Evolutionary conservation across 2,329 filamentous ascomycete species (phyloP), one percentile per base, ranked within the genome.

Genomic region (Clarireedia homoeocarpa): DNA sequence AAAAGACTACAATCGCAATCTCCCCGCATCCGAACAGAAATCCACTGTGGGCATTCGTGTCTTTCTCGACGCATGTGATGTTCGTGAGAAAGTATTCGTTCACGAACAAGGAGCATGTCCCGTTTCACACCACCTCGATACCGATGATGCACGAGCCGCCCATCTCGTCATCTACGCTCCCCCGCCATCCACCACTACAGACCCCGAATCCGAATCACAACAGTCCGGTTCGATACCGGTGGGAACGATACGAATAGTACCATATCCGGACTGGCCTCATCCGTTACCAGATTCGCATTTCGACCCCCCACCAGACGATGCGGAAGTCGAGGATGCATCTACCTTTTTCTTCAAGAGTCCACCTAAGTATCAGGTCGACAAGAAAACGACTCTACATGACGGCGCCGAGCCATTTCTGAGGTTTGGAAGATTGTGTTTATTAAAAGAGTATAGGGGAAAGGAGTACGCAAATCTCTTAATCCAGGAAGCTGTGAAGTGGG

Each of bases 361-460:
- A 5, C 63, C n/a, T 57, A 58, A 4, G 55, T 67, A 20, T 30
- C 62, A 61, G 45, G 51, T 51, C 39, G 65, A 63, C 56, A 61
- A 50, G 47, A 59, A 70, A 46, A 82, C 78, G 42, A 76, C 71
- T 50, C 73, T 77, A 61, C 79, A 82, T 67, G 77, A 87, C 65
- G 80, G 79, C 6, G 67, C 74, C 39, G 89, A 95, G 66, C 83
- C 88, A 0, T 95, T 92, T 70, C 76, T 95, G 60, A 95, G 92
- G 72, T 72, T 96, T 1, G 89, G 89, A 5, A 81, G 89, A 1
- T 75, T 96, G 27, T 88, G 89, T 0, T 85, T 94, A 0, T 63
- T 88, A 14, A 72, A 76, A 7, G 75, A 80, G 26, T 89, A 83
- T 67, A 81, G 90, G 30, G 82, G 84, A 0, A 76, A 78, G 59